phyloP scores from a whole-genome alignment of 176 grass and related monocot species.

The Eragrostis nindensis region DNA sequence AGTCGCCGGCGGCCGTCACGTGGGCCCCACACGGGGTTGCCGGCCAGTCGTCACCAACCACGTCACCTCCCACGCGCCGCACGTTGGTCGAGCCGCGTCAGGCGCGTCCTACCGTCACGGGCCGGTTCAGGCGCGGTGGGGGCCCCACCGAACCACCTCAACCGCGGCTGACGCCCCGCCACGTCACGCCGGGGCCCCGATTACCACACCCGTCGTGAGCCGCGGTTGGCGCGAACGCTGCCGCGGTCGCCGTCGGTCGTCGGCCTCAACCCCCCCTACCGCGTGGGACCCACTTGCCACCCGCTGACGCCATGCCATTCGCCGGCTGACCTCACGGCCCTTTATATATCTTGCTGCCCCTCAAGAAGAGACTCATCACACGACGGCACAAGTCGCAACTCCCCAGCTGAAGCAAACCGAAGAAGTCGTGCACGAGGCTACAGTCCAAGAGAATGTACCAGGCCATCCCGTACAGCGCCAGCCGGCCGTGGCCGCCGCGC shows the following conservation, averaged over 20 bases:
- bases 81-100: background rate
- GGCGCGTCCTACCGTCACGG: conserved; percentile 10
- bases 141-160: conserved; percentile 32
- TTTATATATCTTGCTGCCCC: conserved; percentile 34
- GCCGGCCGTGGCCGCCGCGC: conserved; percentile 39
- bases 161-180: conserved; percentile 51
- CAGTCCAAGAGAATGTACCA: conserved; percentile 81
- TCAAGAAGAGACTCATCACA: background rate
- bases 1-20: conserved; percentile 1
- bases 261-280: background rate
- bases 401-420: background rate
- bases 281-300: conserved; percentile 4
- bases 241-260: background rate
- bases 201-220: background rate
- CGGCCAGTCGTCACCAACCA: conserved; percentile 25
- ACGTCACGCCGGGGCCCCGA: conserved; percentile 29
- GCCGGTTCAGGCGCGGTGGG: background rate
- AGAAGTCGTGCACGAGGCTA: background rate
- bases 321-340: conserved; percentile 24
- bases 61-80: conserved; percentile 37
- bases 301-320: conserved; percentile 17
- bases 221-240: background rate
- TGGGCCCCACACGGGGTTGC: background rate
- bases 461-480: conserved; percentile 75
- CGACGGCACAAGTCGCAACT: background rate